Evolutionary conservation across 176 grass and related monocot genomes (phyloP), one percentile per base, ranked within the genome.

Genomic region (Luzula sylvatica): DNA sequence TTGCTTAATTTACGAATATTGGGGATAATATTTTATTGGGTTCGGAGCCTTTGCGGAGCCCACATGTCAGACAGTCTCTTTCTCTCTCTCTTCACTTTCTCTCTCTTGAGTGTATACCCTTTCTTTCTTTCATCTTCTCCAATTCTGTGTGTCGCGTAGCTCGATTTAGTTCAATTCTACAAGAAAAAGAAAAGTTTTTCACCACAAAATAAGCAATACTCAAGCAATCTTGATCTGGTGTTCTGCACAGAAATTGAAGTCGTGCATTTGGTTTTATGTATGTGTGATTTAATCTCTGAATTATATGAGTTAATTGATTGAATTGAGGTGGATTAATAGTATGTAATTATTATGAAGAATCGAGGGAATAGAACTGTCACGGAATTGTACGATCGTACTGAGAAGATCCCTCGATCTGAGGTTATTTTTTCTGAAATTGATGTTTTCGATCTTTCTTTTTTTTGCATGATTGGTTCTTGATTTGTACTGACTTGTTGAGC

Each of bases 361-460:
- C 16, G 43, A 48, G 60, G 44, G 26, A 42, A 64, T 64, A 41
- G 43, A 47, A 21, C 43, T 18, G 29, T 50, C 41, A 14, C 16
- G 24, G 60, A 64, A 3, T 17, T 64, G 17, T 64, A 64, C 60
- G 60, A 64, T 64, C 43, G 60, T 18, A 50, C 60, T 29, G 9
- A 48, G 15, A 64, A 64, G 60, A 64, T 64, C 60, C 16, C 25
- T 48, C 60, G 43, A 64, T 48, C 24, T 24, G 47, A 64, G 60
- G 60, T 64, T n/a, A n/a, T n/a, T n/a, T n/a, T n/a, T n/a, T n/a
- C 25, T 25, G 15, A 1, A 35, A 35, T 35, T 9, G 9, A 35
- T 35, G 9, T 35, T 35, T 35, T 9, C 30, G 30, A 11, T 47
- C 12, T 14, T 3, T 56, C 19, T 56, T 60, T 23, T 42, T 60